Evolutionary conservation across 2,329 filamentous ascomycete genomes (phyloP).

Genomic region (Arthrobotrys musiformis): DNA sequence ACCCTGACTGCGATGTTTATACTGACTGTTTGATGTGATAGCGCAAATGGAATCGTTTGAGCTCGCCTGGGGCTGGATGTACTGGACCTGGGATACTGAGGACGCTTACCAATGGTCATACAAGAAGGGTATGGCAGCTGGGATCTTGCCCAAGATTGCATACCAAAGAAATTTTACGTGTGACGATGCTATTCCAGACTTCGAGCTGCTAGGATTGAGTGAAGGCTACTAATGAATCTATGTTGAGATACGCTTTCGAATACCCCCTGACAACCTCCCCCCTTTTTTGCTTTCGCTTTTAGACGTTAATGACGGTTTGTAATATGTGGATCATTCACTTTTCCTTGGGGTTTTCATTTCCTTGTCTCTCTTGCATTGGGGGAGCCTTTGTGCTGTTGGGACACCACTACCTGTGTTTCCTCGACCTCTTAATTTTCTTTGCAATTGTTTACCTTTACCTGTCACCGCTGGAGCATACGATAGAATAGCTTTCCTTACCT

Average conservation of each 20-base stretch:
- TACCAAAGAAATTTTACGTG: slow-evolving; percentile 78
- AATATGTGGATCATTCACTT: slow-evolving; percentile 8
- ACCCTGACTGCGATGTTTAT: background rate
- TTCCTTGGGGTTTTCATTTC: background rate
- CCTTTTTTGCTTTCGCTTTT: slow-evolving; percentile 10
- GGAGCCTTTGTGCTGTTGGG: background rate
- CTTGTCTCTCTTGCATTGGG: background rate
- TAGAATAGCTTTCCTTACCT: slow-evolving; percentile 21
- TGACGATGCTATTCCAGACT: slow-evolving; percentile 64
- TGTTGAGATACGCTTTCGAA: background rate
- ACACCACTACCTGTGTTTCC: background rate
- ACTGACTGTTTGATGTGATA: slow-evolving; percentile 29
- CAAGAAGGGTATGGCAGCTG: slow-evolving; percentile 78
- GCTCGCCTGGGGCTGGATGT: slow-evolving; percentile 96
- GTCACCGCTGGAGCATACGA: background rate
- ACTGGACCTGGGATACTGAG: slow-evolving; percentile 98
- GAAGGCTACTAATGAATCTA: slow-evolving; percentile 63
- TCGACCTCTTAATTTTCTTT: background rate
- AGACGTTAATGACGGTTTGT: slow-evolving; percentile 9
- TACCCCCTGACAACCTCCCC: too few species aligned
- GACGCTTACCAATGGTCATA: slow-evolving; percentile 90
- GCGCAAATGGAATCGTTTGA: slow-evolving; percentile 97
- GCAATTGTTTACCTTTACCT: slow-evolving; percentile 8
- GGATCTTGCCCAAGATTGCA: slow-evolving; percentile 80
- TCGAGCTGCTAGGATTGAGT: slow-evolving; percentile 61